Base-by-base conservation (phyloP, 768 basidiomycete species). In the Naganishia antarctica region DNA sequence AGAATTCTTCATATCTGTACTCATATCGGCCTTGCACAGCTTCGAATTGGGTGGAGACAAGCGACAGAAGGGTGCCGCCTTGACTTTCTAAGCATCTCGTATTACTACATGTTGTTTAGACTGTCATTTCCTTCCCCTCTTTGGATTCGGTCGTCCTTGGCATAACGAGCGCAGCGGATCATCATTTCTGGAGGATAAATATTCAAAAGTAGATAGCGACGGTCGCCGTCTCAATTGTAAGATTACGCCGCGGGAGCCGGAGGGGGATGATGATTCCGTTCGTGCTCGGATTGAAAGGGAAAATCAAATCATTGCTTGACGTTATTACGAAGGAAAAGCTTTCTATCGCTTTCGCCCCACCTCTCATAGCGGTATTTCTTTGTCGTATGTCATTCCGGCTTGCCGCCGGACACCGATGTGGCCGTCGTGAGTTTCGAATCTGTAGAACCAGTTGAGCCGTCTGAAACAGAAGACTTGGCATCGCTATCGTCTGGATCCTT, bases 21-120 rank as follows among this genome's bases (percentile, higher is more conserved):
- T 23, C 8, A 34, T 31, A 31, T 53, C 44, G 0, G 29, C 28
- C 13, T 18, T 18, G 1, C 25, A 40, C 70, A 91, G 90, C 84
- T 98, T 99, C 84, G 94, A 98, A 82, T 87, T 97, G 61, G 94
- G 96, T 80, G 96, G 96, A 78, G 96, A 99, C 85, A 99, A 98
- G 86, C 97, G 97, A 88, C 92, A 90, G 73, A 92, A 92, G 85
- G 91, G 91, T 80, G 91, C 90, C 73, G 92, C 91, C 67, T 88
- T 93, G 74, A 85, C 85, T 77, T 93, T 93, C 85, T 72, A 70
- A 70, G 61, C 67, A 65, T 60, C 37, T 69, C 59, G 51, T 32
- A 40, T 26, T 48, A 41, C n/a, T n/a, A n/a, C 31, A 45, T 43
- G 43, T 61, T 45, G 31, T 45, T 31, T 61, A 31, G 60, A 32